phyloP scores from a whole-genome alignment of 2,329 filamentous ascomycete genomes.

The Monilinia fructicola region DNA sequence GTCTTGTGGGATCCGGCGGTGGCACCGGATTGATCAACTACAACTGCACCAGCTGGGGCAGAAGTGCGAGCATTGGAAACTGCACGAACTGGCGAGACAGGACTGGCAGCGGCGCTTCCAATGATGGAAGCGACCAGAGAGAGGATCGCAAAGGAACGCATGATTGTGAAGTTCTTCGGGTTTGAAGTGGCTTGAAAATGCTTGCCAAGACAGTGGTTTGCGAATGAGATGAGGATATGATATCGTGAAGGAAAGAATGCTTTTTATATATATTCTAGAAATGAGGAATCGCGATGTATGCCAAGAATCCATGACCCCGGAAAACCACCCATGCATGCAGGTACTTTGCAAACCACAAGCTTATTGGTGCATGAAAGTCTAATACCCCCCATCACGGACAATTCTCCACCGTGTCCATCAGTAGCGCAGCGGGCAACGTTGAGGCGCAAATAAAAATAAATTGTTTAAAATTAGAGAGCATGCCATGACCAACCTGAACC shows the following conservation, averaged over 20 bases:
- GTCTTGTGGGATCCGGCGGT: conserved; percentile 27
- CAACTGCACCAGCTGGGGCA: conserved; percentile 48
- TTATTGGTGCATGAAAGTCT: conserved; percentile 14
- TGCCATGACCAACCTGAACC: neutral
- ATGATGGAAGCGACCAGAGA: conserved; percentile 13
- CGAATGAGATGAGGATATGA: neutral
- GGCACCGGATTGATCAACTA: conserved; percentile 46
- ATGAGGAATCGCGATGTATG: neutral
- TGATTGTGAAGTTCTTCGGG: neutral
- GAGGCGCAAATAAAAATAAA: neutral
- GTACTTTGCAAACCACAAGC: neutral
- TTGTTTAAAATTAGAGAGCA: neutral
- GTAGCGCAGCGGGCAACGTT: neutral
- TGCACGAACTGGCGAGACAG: neutral
- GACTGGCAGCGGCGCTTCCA: conserved; percentile 9
- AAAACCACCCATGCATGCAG: neutral
- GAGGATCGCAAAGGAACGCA: conserved; percentile 20
- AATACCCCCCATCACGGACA: neutral
- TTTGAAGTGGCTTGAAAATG: neutral
- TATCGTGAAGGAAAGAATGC: neutral
- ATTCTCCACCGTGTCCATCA: neutral
- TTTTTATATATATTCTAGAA: conserved; percentile 8
- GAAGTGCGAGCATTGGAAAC: conserved; percentile 39
- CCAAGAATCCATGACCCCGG: neutral
- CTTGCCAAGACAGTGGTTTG: neutral